These are phyloP conservation scores for Annulohypoxylon maeteangense DNA, from an alignment of 495 filamentous ascomycete genomes.

Conservation along the genomic window DNA sequence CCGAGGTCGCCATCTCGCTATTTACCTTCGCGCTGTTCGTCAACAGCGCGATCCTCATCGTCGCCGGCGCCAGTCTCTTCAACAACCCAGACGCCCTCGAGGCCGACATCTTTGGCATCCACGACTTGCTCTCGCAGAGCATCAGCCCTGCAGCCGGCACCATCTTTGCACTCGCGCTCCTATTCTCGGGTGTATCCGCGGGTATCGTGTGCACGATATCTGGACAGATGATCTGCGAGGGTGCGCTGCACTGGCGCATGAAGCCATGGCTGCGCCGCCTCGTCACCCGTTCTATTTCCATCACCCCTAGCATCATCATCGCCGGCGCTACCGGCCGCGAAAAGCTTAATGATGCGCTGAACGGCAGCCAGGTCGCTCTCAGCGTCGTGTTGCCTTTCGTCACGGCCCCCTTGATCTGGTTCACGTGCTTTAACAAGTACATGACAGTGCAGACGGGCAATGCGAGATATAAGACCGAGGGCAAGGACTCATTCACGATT, in stretches of 20 bases:
- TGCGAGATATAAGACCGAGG: conserved; percentile 50
- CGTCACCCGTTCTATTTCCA: conserved; percentile 77
- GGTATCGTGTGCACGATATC: conserved; percentile 87
- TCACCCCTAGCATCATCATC: conserved; percentile 84
- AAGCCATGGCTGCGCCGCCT: conserved; percentile 78
- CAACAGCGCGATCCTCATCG: conserved; percentile 90
- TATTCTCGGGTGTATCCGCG: conserved; percentile 80
- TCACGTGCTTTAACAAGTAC: conserved; percentile 82
- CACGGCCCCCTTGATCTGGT: conserved; percentile 84
- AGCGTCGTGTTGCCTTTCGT: conserved; percentile 85
- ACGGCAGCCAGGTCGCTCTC: conserved; percentile 81
- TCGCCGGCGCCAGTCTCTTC: conserved; percentile 82
- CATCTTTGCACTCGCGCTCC: conserved; percentile 79
- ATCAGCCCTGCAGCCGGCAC: conserved; percentile 78
- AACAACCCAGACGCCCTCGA: conserved; percentile 64
- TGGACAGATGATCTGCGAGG: conserved; percentile 85
- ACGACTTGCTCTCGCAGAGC: conserved; percentile 74
- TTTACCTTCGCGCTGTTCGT: conserved; percentile 95
- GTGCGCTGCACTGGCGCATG: conserved; percentile 76
- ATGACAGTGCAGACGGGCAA: conserved; percentile 72
- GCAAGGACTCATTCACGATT: conserved; percentile 28
- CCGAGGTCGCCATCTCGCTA: conserved; percentile 78
- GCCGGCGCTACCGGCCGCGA: conserved; percentile 79
- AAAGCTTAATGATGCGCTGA: conserved; percentile 78
- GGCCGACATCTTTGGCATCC: conserved; percentile 85